Base-by-base conservation (phyloP, 2,329 filamentous ascomycete genomes). In the Fusarium duplospermum region DNA sequence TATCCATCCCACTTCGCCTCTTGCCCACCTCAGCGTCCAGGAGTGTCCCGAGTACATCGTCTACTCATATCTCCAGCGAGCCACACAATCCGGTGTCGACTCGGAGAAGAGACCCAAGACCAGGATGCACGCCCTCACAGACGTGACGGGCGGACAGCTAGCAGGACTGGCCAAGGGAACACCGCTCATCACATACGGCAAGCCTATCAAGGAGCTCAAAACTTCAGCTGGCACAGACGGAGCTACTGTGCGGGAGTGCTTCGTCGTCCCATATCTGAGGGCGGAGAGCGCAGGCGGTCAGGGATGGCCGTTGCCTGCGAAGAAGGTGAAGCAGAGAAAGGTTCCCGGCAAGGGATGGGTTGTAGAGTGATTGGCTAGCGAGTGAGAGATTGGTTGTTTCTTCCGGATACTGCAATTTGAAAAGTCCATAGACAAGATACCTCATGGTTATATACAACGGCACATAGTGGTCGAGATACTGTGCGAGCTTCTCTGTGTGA, bases 41-140 rank as follows among this genome's bases (percentile, higher is more conserved):
- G 93, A 96, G 82, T 93, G 96, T 76, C 96, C 96, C 0, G 90
- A 94, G 69, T 98, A 96, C 80, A 88, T 98, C 67, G 87, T 98
- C 20, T 99, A 98, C 85, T 92, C 92, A 16, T 92, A 96, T 79
- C 90, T 99, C 4, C 95, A 98, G 80, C 91, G 91, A 66, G 86
- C 90, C 4, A 85, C 88, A 1, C 84, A 87, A 1, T 82, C 87
- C 0, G 84, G 89, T 5, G 84, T 87, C 0, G 83, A 86, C 24
- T 80, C 83, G 2, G 87, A 87, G 29, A 92, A 91, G 77, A 84
- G 82, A 54, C 87, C 92, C 20, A 94, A 93, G 83, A 95, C 94
- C 33, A 87, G 96, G 50, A 97, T 99, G 93, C 93, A 96, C 80
- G 90, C 96, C 4, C 87, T 99, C 22, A 96, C 95, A 3, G 90